A percentile compares a stretch with the other conserved stretches of the same genome.
phyloP scores from a whole-genome alignment of 352 stramenopile genomes.

The Pilasporangium apinafurcum region DNA sequence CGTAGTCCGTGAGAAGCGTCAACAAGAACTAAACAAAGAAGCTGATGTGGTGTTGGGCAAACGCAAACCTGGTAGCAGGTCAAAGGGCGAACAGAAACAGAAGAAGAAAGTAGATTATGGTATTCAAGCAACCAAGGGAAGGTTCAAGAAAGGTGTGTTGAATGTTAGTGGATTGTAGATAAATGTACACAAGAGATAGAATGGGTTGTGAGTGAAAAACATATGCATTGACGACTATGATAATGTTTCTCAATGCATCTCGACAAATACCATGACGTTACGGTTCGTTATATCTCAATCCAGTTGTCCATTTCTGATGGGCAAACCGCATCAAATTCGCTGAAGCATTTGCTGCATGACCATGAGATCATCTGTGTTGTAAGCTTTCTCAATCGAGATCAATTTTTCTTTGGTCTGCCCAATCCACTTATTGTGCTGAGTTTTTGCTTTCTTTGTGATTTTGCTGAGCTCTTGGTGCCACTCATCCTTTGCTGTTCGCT shows the following conservation, averaged over 20 bases:
- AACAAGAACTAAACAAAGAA: slow-evolving; percentile 57
- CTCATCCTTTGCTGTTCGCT: neutral
- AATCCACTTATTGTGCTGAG: slow-evolving; percentile 2
- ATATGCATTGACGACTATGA: no score
- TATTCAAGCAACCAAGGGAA: slow-evolving; percentile 63
- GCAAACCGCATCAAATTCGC: slow-evolving; percentile 11
- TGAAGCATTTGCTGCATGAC: slow-evolving; percentile 30
- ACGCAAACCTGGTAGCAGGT: slow-evolving; percentile 33
- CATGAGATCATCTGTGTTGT: slow-evolving; percentile 23
- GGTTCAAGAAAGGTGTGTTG: slow-evolving; percentile 71
- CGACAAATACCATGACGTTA: no score
- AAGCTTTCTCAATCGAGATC: slow-evolving; percentile 17
- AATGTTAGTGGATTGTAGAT: slow-evolving; percentile 38
- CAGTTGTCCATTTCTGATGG: slow-evolving; percentile 4
- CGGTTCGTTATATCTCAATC: neutral
- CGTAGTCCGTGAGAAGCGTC: slow-evolving; percentile 34
- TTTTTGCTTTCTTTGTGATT: slow-evolving; percentile 13
- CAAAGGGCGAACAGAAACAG: slow-evolving; percentile 30
- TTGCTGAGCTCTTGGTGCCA: slow-evolving; percentile 6
- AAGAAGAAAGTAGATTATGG: slow-evolving; percentile 72
- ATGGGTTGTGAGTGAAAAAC: no score
- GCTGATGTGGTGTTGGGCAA: slow-evolving; percentile 69
- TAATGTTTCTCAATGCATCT: no score
- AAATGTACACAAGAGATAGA: neutral
- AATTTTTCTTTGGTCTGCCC: slow-evolving; percentile 15